Evolutionary conservation across 257 asterid genomes (phyloP).

Genomic region (Schizonepeta tenuifolia): DNA sequence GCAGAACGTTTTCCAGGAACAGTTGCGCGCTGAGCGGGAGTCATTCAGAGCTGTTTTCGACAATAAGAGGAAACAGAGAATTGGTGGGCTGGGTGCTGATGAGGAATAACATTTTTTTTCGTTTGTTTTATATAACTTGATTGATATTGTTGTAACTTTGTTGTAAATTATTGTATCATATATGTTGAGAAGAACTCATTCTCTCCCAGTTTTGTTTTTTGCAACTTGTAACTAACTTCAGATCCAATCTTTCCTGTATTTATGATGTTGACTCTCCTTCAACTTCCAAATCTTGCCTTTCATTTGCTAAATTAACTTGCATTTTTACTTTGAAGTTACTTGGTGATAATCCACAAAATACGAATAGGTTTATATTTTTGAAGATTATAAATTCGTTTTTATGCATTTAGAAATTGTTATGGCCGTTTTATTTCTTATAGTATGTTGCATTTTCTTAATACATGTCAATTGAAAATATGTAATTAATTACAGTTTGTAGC

Average conservation of each 20-base stretch:
- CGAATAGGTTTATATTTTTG: too few relatives aligned
- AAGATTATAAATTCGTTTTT: too few relatives aligned
- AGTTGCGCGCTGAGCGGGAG: slow-evolving; percentile 82
- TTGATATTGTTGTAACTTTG: not conserved
- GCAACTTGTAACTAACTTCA: not conserved
- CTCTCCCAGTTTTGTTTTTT: not conserved
- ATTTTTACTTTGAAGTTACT: not conserved
- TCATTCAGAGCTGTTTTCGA: slow-evolving; percentile 88
- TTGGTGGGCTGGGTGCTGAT: slow-evolving; percentile 48
- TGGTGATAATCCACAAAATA: too few relatives aligned
- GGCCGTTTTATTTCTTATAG: too few relatives aligned
- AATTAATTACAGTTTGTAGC: too few relatives aligned
- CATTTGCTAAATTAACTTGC: not conserved
- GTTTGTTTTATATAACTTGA: not conserved
- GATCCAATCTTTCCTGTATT: not conserved
- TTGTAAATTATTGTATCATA: slow-evolving; percentile 21
- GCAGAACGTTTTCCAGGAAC: slow-evolving; percentile 67
- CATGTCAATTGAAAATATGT: too few relatives aligned
- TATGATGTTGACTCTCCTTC: not conserved
- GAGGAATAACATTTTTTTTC: slow-evolving; percentile 43
- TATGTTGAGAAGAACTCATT: not conserved
- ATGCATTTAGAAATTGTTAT: too few relatives aligned
- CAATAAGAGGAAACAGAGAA: slow-evolving; percentile 62
- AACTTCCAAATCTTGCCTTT: not conserved
- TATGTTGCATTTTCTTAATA: too few relatives aligned